Percentiles rank a stretch among this genome's conserved stretches.
Conservation (phyloP, 345 rosid species). For the Arabis alpina region DNA sequence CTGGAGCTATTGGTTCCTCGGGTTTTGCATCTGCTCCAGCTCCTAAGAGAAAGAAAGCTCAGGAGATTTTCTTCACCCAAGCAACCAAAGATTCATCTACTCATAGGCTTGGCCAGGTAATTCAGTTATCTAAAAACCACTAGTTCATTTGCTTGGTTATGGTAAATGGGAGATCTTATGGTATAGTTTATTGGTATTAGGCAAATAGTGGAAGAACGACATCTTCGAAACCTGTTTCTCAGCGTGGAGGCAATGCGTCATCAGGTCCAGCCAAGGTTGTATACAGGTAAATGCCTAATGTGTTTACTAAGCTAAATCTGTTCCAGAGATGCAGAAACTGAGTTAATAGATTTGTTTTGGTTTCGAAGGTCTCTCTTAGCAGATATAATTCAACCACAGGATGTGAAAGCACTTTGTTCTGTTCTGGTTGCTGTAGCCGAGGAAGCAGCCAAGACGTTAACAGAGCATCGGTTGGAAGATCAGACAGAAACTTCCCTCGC, state of each 20-base stretch:
- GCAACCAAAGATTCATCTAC: slow-evolving; percentile 62
- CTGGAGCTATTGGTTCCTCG: slow-evolving; percentile 95
- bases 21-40: slow-evolving; percentile 79
- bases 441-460: slow-evolving; percentile 68
- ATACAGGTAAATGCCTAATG: slow-evolving; percentile 61
- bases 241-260: slow-evolving; percentile 47
- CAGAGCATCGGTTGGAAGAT: slow-evolving; percentile 42
- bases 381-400: slow-evolving; percentile 82
- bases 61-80: slow-evolving; percentile 64
- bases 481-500: slow-evolving; percentile 30
- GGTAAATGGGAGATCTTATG: slow-evolving; percentile 11
- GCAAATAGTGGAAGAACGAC: slow-evolving; percentile 49
- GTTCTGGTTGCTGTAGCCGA: slow-evolving; percentile 72
- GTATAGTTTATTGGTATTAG: slow-evolving; percentile 47
- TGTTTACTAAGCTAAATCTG: slow-evolving; percentile 21
- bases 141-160: neutral
- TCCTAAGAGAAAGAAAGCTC: slow-evolving; percentile 80
- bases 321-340: slow-evolving; percentile 12
- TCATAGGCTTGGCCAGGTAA: slow-evolving; percentile 75
- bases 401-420: slow-evolving; percentile 94
- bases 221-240: slow-evolving; percentile 54
- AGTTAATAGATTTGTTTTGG: slow-evolving; percentile 25
- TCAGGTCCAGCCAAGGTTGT: slow-evolving; percentile 68
- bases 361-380: slow-evolving; percentile 89
- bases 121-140: neutral